phyloP scores from a whole-genome alignment of 331 rosid genomes.

The Cydonia oblonga region DNA sequence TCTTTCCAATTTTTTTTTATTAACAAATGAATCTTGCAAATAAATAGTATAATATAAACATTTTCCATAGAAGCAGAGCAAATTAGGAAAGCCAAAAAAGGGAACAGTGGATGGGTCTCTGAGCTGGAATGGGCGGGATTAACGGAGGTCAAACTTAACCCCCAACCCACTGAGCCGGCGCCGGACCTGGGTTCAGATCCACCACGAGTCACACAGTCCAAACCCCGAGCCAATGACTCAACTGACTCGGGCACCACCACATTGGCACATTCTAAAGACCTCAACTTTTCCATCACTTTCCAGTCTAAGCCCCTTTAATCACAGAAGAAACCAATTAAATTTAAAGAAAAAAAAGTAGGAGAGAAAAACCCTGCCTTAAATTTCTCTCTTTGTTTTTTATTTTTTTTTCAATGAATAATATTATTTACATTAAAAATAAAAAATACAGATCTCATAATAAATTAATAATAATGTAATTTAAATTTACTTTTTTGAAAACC shows the following conservation, averaged over 20 bases:
- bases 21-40: too few species aligned
- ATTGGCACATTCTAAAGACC: not conserved
- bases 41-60: too few species aligned
- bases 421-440: too few species aligned
- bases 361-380: not conserved
- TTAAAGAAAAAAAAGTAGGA: not conserved
- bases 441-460: fast-evolving
- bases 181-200: constrained; percentile 10
- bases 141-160: constrained; percentile 7
- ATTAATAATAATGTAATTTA: fast-evolving
- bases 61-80: not conserved
- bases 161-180: not conserved
- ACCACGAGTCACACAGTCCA: not conserved
- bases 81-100: not conserved
- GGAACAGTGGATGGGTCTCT: not conserved
- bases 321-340: not conserved
- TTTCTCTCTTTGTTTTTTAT: too few species aligned
- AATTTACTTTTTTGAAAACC: fast-evolving
- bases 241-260: not conserved
- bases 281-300: not conserved
- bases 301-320: not conserved
- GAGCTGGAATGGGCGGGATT: constrained; percentile 22
- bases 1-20: too few species aligned
- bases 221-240: constrained; percentile 1
- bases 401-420: too few species aligned